Base-by-base conservation (phyloP, 768 basidiomycete genomes). In the Leccinum subgranulosum region DNA sequence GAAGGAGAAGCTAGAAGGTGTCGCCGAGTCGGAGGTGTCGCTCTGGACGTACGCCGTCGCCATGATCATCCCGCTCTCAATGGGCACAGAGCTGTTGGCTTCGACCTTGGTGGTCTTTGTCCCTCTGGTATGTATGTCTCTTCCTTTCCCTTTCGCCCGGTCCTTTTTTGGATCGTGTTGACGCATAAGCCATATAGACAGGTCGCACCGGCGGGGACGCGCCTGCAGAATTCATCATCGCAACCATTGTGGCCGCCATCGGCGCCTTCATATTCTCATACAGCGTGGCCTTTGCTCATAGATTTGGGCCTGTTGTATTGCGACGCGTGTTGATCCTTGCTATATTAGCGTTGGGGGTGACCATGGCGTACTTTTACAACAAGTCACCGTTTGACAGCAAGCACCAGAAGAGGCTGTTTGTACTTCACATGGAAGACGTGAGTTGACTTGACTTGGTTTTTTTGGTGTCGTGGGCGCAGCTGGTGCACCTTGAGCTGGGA, bases 221-320 rank as follows among this genome's bases (percentile, higher is more conserved):
- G 0, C 95, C 96, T 0, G 86, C 87, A 2, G 96, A 98, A 60
- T 84, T 89, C 67, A 87, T 98, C 66, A 88, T 98, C 36, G 94
- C 92, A 0, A 84, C 85, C 3, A 82, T 95, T 31, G 82, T 91
- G 5, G 74, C 87, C 0, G 66, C 81, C 29, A 69, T 87, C 3
- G 80, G 82, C 4, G 76, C 84, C 33, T 79, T 87, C 33, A 73
- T 79, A 6, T 62, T 87, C 11, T 88, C 92, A 2, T 78, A 88
- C 14, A 65, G 75, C 1, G 57, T 88, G 4, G 87, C 95, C 0
- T 87, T 98, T 64, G 78, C 83, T 6, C 90, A 92, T 60, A 83
- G 92, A 15, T 88, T 88, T 68, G 80, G 83, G 3, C 74, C 71
- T 2, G 64, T 62, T 9, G 61, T 64, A 7, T 74, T 84, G 41